These are phyloP conservation scores for Lasiodiplodia hormozganensis DNA, from an alignment of 2,329 filamentous ascomycete genomes.

Conservation along the genomic window DNA sequence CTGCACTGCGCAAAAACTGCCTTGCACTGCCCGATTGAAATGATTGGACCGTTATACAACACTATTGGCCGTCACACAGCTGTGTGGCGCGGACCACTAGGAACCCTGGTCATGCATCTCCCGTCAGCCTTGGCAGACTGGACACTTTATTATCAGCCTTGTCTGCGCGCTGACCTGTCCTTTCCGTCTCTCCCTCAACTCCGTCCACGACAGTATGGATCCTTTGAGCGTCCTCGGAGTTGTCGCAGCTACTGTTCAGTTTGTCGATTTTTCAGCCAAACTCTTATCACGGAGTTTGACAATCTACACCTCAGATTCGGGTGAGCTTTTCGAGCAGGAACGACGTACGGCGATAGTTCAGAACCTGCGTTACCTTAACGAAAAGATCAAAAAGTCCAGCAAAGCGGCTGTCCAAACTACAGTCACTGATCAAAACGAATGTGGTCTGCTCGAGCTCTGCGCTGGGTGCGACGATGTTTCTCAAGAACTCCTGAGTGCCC, in stretches of 20 bases:
- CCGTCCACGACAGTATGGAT: not conserved
- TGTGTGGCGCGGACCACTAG: not conserved
- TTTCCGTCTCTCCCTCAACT: not conserved
- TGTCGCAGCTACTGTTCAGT: conserved; percentile 5
- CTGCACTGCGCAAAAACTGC: too few relatives aligned
- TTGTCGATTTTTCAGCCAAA: conserved; percentile 1
- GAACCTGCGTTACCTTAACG: not conserved
- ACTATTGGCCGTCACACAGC: too few relatives aligned
- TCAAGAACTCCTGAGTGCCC: not conserved
- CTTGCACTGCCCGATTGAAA: too few relatives aligned
- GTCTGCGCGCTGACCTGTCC: not conserved
- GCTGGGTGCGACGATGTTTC: not conserved
- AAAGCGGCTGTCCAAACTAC: not conserved
- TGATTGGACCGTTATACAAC: too few relatives aligned
- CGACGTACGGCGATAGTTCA: not conserved
- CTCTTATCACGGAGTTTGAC: not conserved
- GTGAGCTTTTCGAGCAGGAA: not conserved
- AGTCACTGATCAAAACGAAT: not conserved
- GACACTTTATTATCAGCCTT: not conserved
- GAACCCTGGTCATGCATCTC: not conserved
- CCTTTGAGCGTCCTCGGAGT: not conserved
- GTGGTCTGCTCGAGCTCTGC: not conserved
- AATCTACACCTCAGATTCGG: not conserved
- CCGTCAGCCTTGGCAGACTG: not conserved
- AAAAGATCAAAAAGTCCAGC: not conserved